A percentile compares a stretch with the other conserved stretches of the same genome.
Evolutionary conservation across 352 stramenopile genomes (phyloP).

Genomic region (Lagenidium sp.): DNA sequence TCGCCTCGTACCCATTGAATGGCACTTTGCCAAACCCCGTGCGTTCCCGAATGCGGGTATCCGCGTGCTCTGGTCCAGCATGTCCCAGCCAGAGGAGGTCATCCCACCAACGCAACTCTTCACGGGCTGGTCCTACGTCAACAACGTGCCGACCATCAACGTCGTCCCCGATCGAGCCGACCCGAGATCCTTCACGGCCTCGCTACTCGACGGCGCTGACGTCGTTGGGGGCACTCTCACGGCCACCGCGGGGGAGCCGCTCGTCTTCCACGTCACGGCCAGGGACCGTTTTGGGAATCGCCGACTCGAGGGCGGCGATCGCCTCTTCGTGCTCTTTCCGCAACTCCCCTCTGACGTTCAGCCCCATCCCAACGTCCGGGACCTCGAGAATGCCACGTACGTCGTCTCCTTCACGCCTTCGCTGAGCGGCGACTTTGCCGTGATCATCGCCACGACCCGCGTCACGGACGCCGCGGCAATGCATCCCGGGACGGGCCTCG

Average conservation of each 20-base stretch:
- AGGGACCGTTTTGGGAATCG: constrained; percentile 13
- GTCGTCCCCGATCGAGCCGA: constrained; percentile 4
- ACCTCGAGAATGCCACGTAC: constrained; percentile 8
- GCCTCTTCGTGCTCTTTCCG: constrained; percentile 9
- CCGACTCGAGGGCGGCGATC: constrained; percentile 7
- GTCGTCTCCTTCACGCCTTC: constrained; percentile 7
- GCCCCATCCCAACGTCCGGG: constrained; percentile 2
- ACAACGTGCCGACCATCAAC: constrained; percentile 30
- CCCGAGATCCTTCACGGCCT: constrained; percentile 11
- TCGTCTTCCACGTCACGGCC: constrained; percentile 8
- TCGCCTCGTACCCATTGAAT: constrained; percentile 27
- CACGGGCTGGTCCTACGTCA: constrained; percentile 42
- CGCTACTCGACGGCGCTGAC: neutral
- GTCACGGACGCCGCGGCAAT: neutral
- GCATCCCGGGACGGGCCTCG: constrained; percentile 2
- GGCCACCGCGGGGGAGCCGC: constrained; percentile 3
- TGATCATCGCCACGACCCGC: constrained; percentile 10
- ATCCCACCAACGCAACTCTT: constrained; percentile 33
- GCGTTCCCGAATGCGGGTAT: constrained; percentile 21
- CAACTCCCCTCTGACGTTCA: constrained; percentile 2
- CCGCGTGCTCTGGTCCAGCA: constrained; percentile 41
- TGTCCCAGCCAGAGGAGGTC: constrained; percentile 30
- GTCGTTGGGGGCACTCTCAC: neutral
- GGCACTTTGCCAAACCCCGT: constrained; percentile 41
- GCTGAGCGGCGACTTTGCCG: constrained; percentile 9